Evolutionary conservation across 768 basidiomycete species (phyloP).

Genomic region (Lactarius sp.): DNA sequence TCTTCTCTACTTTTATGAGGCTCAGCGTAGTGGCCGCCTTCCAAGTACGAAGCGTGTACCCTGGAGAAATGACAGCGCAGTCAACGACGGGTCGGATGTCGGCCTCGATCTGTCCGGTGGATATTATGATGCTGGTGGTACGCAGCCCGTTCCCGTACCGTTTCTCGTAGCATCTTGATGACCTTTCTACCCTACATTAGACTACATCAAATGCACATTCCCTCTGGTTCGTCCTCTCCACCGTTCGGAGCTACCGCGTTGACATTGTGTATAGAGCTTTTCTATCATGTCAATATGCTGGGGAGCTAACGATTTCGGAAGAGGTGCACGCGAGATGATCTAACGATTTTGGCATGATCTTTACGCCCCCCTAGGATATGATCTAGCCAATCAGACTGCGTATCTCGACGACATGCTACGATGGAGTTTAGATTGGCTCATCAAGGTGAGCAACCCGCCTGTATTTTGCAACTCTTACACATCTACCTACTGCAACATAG

Average conservation of each 20-base stretch:
- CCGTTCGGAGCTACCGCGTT: constrained; percentile 1
- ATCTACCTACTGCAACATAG: constrained; percentile 36
- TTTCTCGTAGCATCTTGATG: background rate
- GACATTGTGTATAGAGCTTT: constrained; percentile 49
- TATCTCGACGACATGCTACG: constrained; percentile 90
- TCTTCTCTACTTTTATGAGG: constrained; percentile 86
- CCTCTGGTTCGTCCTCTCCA: constrained; percentile 54
- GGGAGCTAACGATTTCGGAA: constrained; percentile 82
- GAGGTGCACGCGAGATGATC: constrained; percentile 41
- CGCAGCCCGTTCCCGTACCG: constrained; percentile 21
- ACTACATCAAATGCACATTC: constrained; percentile 86
- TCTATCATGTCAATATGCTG: constrained; percentile 84
- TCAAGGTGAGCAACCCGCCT: constrained; percentile 52
- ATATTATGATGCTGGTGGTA: constrained; percentile 91
- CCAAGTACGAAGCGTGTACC: constrained; percentile 63
- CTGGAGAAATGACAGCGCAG: constrained; percentile 82
- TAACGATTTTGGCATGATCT: background rate
- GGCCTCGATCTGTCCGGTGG: constrained; percentile 78
- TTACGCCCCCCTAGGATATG: constrained; percentile 53
- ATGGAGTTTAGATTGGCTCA: constrained; percentile 90
- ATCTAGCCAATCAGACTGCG: constrained; percentile 77
- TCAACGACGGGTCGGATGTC: constrained; percentile 71
- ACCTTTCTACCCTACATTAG: constrained; percentile 34
- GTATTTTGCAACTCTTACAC: background rate
- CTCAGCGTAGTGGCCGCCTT: constrained; percentile 77